phyloP scores from a whole-genome alignment of 2,329 filamentous ascomycete genomes.

The Coniochaeta ligniaria region DNA sequence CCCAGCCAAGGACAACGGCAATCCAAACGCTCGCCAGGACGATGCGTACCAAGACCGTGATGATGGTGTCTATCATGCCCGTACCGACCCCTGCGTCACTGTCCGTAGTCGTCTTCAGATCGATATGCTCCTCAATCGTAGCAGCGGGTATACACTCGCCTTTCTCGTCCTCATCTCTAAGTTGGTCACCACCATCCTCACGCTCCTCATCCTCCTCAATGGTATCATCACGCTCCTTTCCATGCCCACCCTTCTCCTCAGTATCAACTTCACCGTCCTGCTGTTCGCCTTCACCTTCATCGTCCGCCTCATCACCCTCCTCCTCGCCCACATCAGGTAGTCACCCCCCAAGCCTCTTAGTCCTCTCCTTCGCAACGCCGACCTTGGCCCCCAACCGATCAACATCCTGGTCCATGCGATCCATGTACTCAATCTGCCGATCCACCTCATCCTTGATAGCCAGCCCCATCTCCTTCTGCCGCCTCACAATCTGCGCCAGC shows the following conservation, averaged over 20 bases:
- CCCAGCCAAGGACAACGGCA: conserved; percentile 12
- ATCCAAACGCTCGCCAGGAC: conserved; percentile 14
- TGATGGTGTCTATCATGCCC: conserved; percentile 11
- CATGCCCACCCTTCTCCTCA: not conserved
- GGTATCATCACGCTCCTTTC: not conserved
- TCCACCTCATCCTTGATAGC: conserved; percentile 69
- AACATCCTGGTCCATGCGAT: conserved; percentile 57
- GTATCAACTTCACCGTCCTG: not conserved
- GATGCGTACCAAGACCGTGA: conserved; percentile 12
- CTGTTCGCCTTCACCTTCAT: not conserved
- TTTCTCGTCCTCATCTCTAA: not conserved
- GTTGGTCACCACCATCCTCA: not conserved
- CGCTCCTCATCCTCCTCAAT: not conserved
- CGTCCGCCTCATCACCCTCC: not conserved
- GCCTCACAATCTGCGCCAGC: conserved; percentile 59
- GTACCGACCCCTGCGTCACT: conserved; percentile 3
- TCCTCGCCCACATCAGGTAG: not conserved
- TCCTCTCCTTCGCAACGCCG: conserved; percentile 64
- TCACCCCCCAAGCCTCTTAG: conserved; percentile 49
- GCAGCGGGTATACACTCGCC: not conserved
- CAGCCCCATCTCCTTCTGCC: conserved; percentile 72
- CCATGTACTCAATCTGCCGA: conserved; percentile 64
- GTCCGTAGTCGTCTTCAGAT: not conserved
- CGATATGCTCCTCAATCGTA: not conserved
- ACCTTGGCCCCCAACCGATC: conserved; percentile 63